phyloP scores from a whole-genome alignment of 352 stramenopile genomes.

The Phytopythium oedochilum region DNA sequence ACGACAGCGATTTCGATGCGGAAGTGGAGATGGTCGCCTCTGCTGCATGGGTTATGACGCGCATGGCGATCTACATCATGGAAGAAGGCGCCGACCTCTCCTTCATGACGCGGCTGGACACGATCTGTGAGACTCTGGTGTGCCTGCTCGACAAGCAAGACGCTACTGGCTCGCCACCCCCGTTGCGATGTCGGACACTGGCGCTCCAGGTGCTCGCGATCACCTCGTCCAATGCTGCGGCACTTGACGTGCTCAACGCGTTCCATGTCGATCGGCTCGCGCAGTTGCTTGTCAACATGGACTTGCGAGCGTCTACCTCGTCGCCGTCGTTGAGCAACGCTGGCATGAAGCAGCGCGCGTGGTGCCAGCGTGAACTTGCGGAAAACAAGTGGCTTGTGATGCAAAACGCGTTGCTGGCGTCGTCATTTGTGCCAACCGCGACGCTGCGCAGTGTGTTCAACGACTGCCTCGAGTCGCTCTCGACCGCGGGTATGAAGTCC shows the following conservation, averaged over 20 bases:
- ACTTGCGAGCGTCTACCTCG: slow-evolving; percentile 12
- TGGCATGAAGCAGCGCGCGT: slow-evolving; percentile 15
- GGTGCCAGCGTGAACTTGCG: slow-evolving; percentile 31
- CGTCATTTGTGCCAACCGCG: slow-evolving; percentile 39
- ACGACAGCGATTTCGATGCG: slow-evolving; percentile 14
- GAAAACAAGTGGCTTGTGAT: slow-evolving; percentile 55
- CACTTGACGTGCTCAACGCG: slow-evolving; percentile 25
- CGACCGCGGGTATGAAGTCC: slow-evolving; percentile 50
- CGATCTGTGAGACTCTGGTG: slow-evolving; percentile 29
- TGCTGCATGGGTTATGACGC: slow-evolving; percentile 26
- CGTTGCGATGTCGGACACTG: slow-evolving; percentile 11
- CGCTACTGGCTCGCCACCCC: too few relatives aligned
- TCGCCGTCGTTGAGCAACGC: neutral
- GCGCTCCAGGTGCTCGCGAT: slow-evolving; percentile 29
- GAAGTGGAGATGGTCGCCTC: slow-evolving; percentile 20
- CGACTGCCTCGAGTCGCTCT: slow-evolving; percentile 44
- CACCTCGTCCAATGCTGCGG: slow-evolving; percentile 18
- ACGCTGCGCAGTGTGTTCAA: slow-evolving; percentile 33
- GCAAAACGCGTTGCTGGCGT: slow-evolving; percentile 37
- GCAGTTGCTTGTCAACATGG: slow-evolving; percentile 27
- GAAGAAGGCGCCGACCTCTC: slow-evolving; percentile 19
- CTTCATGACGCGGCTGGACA: slow-evolving; percentile 20
- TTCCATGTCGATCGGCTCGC: slow-evolving; percentile 32
- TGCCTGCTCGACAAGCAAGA: slow-evolving; percentile 4
- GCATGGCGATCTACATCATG: slow-evolving; percentile 39